Percentiles rank a stretch among this genome's conserved stretches.
Evolutionary conservation across 1,284 basidiomycete genomes (phyloP).

Genomic region (Rhodotorula mucilaginosa): DNA sequence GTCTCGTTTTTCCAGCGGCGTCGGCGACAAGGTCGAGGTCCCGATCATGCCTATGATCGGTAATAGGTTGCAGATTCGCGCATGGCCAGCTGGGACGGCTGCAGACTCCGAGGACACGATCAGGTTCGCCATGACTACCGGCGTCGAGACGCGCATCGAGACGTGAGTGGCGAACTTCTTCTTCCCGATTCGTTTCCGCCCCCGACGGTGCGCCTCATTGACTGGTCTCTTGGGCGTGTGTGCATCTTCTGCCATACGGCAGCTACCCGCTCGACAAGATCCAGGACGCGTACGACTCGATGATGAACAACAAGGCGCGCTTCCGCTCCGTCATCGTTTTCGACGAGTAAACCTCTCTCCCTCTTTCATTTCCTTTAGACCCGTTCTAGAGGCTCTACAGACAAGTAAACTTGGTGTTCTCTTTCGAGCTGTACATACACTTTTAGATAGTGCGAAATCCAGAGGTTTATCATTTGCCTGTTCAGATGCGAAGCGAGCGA

Average conservation of each 20-base stretch:
- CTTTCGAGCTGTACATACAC: not conserved
- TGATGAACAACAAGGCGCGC: conserved; percentile 46
- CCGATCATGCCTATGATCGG: conserved; percentile 44
- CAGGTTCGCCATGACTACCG: conserved; percentile 45
- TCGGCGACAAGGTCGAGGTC: conserved; percentile 4
- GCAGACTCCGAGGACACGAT: conserved; percentile 48
- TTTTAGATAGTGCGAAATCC: too few relatives aligned
- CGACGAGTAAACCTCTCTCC: conserved; percentile 1
- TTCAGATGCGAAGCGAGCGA: too few relatives aligned
- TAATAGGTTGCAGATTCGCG: conserved; percentile 48
- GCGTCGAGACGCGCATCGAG: conserved; percentile 49
- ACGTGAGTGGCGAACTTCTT: not conserved
- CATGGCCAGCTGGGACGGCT: conserved; percentile 48
- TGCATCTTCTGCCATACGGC: not conserved
- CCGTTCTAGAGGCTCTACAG: too few relatives aligned
- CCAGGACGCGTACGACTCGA: conserved; percentile 49
- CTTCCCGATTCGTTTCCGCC: not conserved
- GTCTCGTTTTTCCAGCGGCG: not conserved
- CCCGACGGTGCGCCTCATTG: too few relatives aligned
- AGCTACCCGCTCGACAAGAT: conserved; percentile 49
- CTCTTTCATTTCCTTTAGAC: too few relatives aligned
- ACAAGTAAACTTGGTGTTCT: too few relatives aligned
- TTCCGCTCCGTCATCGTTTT: conserved; percentile 10
- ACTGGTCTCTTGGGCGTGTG: too few relatives aligned
- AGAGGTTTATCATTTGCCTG: too few relatives aligned